These are phyloP conservation scores for Seiridium cupressi DNA, from an alignment of 2,329 filamentous ascomycete genomes.

Conservation along the genomic window DNA sequence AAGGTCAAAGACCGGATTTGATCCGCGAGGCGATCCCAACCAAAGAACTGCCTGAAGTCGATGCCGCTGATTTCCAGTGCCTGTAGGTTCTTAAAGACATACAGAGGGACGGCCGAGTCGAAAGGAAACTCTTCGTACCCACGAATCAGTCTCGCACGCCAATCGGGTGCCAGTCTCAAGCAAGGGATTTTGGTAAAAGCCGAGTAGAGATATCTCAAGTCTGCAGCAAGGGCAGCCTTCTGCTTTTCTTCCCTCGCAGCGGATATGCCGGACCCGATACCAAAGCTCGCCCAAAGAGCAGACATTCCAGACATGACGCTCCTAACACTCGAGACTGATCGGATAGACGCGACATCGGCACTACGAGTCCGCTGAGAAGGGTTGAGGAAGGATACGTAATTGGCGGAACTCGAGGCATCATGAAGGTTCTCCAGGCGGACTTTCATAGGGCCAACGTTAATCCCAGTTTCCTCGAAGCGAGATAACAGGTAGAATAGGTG, in stretches of 20 bases:
- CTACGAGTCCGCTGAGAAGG: slow-evolving; percentile 75
- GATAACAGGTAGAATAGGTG: slow-evolving; percentile 96
- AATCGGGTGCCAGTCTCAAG: slow-evolving; percentile 85
- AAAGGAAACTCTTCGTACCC: slow-evolving; percentile 98
- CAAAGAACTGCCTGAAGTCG: slow-evolving; percentile 95
- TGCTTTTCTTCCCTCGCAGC: slow-evolving; percentile 84
- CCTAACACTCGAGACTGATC: slow-evolving; percentile 92
- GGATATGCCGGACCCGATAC: slow-evolving; percentile 76
- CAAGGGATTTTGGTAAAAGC: slow-evolving; percentile 98
- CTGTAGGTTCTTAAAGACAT: slow-evolving; percentile 95
- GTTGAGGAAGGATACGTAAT: slow-evolving; percentile 94
- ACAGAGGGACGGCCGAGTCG: slow-evolving; percentile 93
- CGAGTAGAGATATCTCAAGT: slow-evolving; percentile 95
- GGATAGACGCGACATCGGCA: slow-evolving; percentile 86
- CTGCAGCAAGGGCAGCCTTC: slow-evolving; percentile 79
- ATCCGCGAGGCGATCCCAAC: slow-evolving; percentile 92
- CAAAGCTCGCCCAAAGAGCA: slow-evolving; percentile 84
- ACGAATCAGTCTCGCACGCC: slow-evolving; percentile 82
- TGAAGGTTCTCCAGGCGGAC: slow-evolving; percentile 93
- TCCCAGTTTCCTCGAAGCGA: slow-evolving; percentile 88
- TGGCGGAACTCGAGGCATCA: slow-evolving; percentile 78
- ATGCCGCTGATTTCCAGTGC: slow-evolving; percentile 92
- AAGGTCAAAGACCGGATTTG: slow-evolving; percentile 86
- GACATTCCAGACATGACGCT: slow-evolving; percentile 98
- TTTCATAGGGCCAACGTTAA: slow-evolving; percentile 93